phyloP scores from a whole-genome alignment of 441 rosid genomes.

The Brassica balearica region DNA sequence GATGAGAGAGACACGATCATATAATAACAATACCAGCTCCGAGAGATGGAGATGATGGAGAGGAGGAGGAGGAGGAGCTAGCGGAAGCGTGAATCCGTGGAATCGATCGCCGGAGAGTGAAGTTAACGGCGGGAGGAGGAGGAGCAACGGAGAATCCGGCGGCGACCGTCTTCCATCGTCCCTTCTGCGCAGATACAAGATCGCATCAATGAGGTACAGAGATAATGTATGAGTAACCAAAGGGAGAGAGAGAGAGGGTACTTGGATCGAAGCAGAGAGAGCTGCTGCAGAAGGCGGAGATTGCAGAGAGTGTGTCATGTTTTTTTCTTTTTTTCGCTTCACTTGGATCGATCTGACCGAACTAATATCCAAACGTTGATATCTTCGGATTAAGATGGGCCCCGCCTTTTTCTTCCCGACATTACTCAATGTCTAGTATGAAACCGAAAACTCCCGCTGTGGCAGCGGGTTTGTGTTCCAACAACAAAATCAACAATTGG shows the following conservation, averaged over 20 bases:
- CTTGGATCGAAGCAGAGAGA: constrained; percentile 60
- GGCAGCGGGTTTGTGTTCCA: background rate
- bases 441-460: background rate
- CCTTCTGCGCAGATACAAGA: constrained; percentile 43
- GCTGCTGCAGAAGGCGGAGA: constrained; percentile 67
- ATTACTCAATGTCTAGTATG: too few relatives aligned
- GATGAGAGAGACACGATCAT: constrained; percentile 12
- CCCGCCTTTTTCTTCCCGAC: too few relatives aligned
- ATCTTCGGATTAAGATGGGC: constrained; percentile 28
- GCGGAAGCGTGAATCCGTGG: constrained; percentile 63
- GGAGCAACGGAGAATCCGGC: constrained; percentile 49
- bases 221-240: background rate
- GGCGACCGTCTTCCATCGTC: constrained; percentile 47
- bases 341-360: constrained; percentile 24
- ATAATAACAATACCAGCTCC: constrained; percentile 53
- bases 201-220: background rate
- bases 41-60: constrained; percentile 63
- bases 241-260: constrained; percentile 28
- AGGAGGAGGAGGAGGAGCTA: constrained; percentile 52
- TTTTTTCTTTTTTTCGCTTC: constrained; percentile 24
- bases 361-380: constrained; percentile 44
- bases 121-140: constrained; percentile 51
- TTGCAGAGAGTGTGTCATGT: constrained; percentile 79
- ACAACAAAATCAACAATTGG: background rate
- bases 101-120: constrained; percentile 51